Evolutionary conservation across 495 filamentous ascomycete species (phyloP).

Genomic region (Penicillium chermesinum): DNA sequence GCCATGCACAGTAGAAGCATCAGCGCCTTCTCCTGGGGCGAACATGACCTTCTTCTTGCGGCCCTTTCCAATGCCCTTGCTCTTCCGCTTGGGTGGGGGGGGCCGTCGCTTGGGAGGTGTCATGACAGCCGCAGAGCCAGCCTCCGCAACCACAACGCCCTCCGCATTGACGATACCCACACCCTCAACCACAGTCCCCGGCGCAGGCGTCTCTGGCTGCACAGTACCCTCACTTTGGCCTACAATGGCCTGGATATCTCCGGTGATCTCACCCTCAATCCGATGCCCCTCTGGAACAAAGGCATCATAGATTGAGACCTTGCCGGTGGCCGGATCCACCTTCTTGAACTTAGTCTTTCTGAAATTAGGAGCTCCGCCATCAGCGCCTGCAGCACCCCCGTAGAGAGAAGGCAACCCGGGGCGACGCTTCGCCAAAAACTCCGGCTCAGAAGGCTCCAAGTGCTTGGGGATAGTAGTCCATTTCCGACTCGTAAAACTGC

Average conservation of each 20-base stretch:
- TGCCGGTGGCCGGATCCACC: conserved; percentile 65
- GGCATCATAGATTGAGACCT: conserved; percentile 73
- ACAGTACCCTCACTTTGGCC: conserved; percentile 32
- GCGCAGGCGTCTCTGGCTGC: conserved; percentile 44
- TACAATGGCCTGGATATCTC: conserved; percentile 37
- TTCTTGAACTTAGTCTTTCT: conserved; percentile 73
- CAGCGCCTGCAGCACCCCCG: conserved; percentile 40
- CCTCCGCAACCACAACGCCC: conserved; percentile 55
- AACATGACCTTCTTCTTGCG: conserved; percentile 62
- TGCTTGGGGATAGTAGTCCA: conserved; percentile 78
- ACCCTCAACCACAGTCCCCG: conserved; percentile 58
- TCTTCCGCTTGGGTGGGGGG: conserved; percentile 72
- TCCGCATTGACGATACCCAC: conserved; percentile 57
- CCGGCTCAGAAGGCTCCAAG: conserved; percentile 65
- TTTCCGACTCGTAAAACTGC: conserved; percentile 63
- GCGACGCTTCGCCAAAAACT: conserved; percentile 82
- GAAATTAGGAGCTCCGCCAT: conserved; percentile 46
- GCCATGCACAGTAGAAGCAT: conserved; percentile 33
- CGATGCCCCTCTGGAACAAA: conserved; percentile 74
- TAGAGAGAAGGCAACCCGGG: conserved; percentile 63
- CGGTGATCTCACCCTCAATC: conserved; percentile 74
- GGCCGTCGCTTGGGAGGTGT: conserved; percentile 54
- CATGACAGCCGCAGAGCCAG: conserved; percentile 37
- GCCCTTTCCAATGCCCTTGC: conserved; percentile 61
- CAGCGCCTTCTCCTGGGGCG: conserved; percentile 39